Conservation (phyloP, 257 asterid species). For the Echium plantagineum region DNA sequence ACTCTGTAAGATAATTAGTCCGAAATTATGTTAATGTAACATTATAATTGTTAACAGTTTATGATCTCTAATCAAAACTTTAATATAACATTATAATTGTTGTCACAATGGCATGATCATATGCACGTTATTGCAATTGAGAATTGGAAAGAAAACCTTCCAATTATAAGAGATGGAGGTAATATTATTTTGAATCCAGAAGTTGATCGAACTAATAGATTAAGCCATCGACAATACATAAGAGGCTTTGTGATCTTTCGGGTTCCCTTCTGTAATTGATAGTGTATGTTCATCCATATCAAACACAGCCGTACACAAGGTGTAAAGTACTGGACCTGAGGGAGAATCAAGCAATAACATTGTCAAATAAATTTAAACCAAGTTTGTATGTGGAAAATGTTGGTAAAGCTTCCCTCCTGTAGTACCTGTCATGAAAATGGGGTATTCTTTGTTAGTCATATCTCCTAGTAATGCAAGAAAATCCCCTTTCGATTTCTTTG, state of each 20-base stretch:
- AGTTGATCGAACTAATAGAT: too few species aligned
- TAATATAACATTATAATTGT: too few species aligned
- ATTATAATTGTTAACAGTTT: too few species aligned
- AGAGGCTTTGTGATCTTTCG: conserved; percentile 15
- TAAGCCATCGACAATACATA: conserved; percentile 17
- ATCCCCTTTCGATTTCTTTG: conserved; percentile 45
- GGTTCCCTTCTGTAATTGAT: conserved; percentile 27
- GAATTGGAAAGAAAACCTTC: too few species aligned
- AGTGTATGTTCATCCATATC: conserved; percentile 24
- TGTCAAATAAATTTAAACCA: neutral
- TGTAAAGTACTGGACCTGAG: conserved; percentile 61
- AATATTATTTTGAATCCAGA: too few species aligned
- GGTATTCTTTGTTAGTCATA: conserved; percentile 33
- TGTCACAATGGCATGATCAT: too few species aligned
- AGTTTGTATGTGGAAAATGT: neutral
- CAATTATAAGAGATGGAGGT: too few species aligned
- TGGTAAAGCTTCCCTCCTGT: neutral
- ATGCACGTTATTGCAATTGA: too few species aligned
- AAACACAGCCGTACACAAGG: conserved; percentile 25
- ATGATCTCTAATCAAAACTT: too few species aligned
- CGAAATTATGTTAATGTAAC: too few species aligned
- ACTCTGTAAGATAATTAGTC: too few species aligned
- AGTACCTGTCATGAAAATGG: conserved; percentile 75
- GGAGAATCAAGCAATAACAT: conserved; percentile 4
- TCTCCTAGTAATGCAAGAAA: conserved; percentile 62